Conservation (phyloP, 176 grass and related monocot genomes). For the Hsuehochloa calcarea region DNA sequence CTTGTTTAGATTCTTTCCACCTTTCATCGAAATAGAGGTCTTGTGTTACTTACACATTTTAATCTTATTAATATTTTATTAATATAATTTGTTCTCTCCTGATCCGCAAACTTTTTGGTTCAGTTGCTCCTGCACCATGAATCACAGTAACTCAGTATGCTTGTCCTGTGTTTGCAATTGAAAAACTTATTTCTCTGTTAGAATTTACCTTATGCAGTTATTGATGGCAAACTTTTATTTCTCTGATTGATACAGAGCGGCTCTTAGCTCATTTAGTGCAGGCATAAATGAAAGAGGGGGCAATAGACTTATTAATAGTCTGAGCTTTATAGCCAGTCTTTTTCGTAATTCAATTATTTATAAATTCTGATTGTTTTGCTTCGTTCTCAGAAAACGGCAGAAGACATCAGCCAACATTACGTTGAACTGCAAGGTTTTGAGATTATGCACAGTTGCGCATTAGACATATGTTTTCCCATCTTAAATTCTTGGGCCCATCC, state of each 20-base stretch:
- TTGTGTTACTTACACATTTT: not conserved
- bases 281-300: not conserved
- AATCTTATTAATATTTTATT: not conserved
- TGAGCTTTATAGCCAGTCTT: too few species aligned
- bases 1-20: too few species aligned
- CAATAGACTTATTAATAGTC: too few species aligned
- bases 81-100: not conserved
- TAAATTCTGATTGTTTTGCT: too few species aligned
- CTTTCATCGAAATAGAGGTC: conserved; percentile 64
- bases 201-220: not conserved
- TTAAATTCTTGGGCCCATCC: too few species aligned
- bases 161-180: conserved; percentile 26
- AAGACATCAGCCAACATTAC: too few species aligned
- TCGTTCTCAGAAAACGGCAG: too few species aligned
- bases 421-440: too few species aligned
- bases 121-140: conserved; percentile 68
- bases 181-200: not conserved
- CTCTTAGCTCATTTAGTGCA: conserved; percentile 67
- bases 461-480: too few species aligned
- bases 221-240: conserved; percentile 1
- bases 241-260: conserved; percentile 71
- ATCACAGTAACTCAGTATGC: conserved; percentile 67
- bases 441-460: too few species aligned
- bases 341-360: too few species aligned
- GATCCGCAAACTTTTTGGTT: not conserved